Percentiles rank a stretch among this genome's conserved stretches.
phyloP scores from a whole-genome alignment of 2,329 filamentous ascomycete species.

The Malbranchea cinnamomea region DNA sequence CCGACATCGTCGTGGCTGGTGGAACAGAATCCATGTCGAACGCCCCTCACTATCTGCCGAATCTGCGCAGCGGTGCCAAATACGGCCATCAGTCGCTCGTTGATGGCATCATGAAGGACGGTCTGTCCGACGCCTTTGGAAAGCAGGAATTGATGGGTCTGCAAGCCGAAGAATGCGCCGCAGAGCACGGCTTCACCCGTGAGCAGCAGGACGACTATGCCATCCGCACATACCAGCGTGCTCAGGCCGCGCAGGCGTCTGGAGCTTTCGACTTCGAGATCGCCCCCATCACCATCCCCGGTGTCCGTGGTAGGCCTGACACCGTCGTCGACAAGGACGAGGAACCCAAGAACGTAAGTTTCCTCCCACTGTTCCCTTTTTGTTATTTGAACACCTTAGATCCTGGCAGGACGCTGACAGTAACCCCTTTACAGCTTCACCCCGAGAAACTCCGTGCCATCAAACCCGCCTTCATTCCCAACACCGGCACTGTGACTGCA shows the following conservation, averaged over 20 bases:
- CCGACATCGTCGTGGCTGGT: conserved; percentile 81
- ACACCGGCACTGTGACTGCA: conserved; percentile 73
- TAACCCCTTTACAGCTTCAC: conserved; percentile 40
- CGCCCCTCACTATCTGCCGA: conserved; percentile 85
- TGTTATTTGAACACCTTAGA: not conserved
- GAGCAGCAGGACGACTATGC: conserved; percentile 91
- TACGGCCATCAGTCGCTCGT: conserved; percentile 83
- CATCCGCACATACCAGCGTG: conserved; percentile 88
- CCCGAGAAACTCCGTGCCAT: conserved; percentile 69
- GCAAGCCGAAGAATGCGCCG: conserved; percentile 77
- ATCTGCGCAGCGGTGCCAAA: conserved; percentile 73
- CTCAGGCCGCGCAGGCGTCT: conserved; percentile 66
- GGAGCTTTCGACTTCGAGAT: conserved; percentile 80
- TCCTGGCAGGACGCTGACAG: conserved; percentile 2
- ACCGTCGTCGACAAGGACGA: conserved; percentile 74
- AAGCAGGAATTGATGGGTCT: conserved; percentile 96
- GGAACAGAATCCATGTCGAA: conserved; percentile 99
- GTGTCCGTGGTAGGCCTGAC: conserved; percentile 77
- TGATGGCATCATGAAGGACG: conserved; percentile 87
- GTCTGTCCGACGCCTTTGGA: conserved; percentile 78
- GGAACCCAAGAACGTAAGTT: conserved; percentile 72
- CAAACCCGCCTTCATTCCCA: conserved; percentile 67
- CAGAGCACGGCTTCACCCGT: conserved; percentile 65
- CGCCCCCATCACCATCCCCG: conserved; percentile 71
- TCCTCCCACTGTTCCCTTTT: not conserved